Conservation (phyloP, 306 rosid genomes). For the Gleditsia sinensis region DNA sequence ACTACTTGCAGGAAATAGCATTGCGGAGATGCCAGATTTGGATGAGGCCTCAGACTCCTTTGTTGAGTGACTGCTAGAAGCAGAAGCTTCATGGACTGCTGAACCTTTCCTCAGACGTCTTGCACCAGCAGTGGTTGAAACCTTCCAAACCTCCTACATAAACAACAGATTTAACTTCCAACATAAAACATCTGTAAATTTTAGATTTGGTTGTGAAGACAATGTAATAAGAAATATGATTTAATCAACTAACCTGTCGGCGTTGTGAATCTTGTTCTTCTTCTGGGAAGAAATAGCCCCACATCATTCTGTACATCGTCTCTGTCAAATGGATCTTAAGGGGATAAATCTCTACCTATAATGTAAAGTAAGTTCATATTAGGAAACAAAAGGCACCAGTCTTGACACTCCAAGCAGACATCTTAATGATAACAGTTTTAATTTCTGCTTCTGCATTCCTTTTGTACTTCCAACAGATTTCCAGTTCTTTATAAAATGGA, state of each 20-base stretch:
- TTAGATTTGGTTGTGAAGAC: conserved; percentile 17
- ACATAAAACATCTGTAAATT: conserved; percentile 26
- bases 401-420: conserved; percentile 20
- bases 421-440: background rate
- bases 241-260: conserved; percentile 72
- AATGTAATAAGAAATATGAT: conserved; percentile 2
- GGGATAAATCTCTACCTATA: conserved; percentile 87
- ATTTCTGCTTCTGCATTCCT: background rate
- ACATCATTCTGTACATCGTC: conserved; percentile 93
- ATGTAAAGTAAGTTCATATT: conserved; percentile 31
- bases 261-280: conserved; percentile 85
- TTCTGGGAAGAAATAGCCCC: conserved; percentile 93
- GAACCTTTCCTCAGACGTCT: conserved; percentile 82
- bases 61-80: conserved; percentile 49
- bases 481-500: background rate
- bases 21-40: conserved; percentile 50
- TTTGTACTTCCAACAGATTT: background rate
- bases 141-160: conserved; percentile 95
- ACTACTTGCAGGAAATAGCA: conserved; percentile 43
- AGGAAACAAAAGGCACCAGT: conserved; percentile 34
- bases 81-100: conserved; percentile 53
- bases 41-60: conserved; percentile 64
- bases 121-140: conserved; percentile 89
- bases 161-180: background rate
- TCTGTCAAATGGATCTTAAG: conserved; percentile 96